Conservation (phyloP, 108 stramenopile genomes). For the Conticribra guillardii region DNA sequence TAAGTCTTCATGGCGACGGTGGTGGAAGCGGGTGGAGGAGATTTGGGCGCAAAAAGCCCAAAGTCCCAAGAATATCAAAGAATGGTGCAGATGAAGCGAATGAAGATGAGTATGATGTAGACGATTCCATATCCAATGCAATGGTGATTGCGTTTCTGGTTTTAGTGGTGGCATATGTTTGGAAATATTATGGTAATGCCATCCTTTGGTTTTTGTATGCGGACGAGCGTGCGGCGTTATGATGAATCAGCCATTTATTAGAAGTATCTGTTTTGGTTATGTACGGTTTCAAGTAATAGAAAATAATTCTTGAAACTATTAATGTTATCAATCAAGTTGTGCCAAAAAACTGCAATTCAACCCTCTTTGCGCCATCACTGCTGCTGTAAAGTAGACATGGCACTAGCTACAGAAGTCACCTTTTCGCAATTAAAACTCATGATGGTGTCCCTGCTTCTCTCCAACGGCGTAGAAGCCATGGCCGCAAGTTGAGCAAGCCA, state of each 20-base stretch:
- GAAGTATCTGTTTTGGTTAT: no score
- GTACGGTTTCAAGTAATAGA: no score
- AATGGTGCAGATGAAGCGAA: slow-evolving; percentile 17
- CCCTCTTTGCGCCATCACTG: no score
- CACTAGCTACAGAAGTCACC: slow-evolving; percentile 7
- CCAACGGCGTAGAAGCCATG: neutral
- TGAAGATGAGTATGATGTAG: slow-evolving; percentile 1
- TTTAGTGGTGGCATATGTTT: slow-evolving; percentile 30
- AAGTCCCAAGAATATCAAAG: slow-evolving; percentile 34
- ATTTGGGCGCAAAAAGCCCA: slow-evolving; percentile 3
- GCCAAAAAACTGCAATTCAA: no score
- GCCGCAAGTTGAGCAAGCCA: slow-evolving; percentile 22
- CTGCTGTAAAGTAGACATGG: slow-evolving; percentile 9
- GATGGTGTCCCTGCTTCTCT: slow-evolving; percentile 21
- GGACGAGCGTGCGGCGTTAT: neutral
- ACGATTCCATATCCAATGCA: slow-evolving; percentile 34
- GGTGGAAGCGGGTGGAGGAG: neutral
- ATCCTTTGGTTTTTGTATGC: slow-evolving; percentile 5
- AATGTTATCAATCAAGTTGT: no score
- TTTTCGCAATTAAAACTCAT: slow-evolving; percentile 19
- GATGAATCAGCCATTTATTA: no score
- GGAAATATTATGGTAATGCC: slow-evolving; percentile 35
- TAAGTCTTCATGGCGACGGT: no score
- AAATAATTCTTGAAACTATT: no score
- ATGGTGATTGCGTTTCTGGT: slow-evolving; percentile 39